Percentiles rank a stretch among this genome's conserved stretches.
These are phyloP conservation scores for Phoenix dactylifera DNA, from an alignment of 176 grass and related monocot species.

Conservation along the genomic window DNA sequence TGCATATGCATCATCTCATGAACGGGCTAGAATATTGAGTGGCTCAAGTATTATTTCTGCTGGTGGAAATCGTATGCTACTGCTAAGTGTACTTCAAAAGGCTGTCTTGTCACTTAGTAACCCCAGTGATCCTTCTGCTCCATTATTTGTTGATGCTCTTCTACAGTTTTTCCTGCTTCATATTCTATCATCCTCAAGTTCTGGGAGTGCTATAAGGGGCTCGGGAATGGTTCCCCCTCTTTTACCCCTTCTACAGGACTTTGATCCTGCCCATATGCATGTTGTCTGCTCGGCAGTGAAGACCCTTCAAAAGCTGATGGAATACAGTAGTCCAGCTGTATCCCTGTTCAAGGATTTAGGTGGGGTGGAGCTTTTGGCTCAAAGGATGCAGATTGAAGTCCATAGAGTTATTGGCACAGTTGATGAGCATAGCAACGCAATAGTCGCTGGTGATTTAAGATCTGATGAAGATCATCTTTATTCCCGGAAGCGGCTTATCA, in stretches of 20 bases:
- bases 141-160: constrained; percentile 89
- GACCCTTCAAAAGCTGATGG: constrained; percentile 92
- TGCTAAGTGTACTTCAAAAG: constrained; percentile 89
- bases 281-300: constrained; percentile 88
- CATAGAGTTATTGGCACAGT: constrained; percentile 62
- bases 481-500: constrained; percentile 80
- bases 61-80: constrained; percentile 88
- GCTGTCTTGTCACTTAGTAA: constrained; percentile 77
- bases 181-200: constrained; percentile 89
- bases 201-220: constrained; percentile 77
- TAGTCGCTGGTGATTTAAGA: constrained; percentile 52
- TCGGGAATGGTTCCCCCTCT: constrained; percentile 89
- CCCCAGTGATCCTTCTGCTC: constrained; percentile 76
- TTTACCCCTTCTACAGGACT: constrained; percentile 84
- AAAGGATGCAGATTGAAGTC: constrained; percentile 81
- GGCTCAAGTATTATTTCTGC: constrained; percentile 84
- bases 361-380: constrained; percentile 75
- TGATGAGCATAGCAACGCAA: constrained; percentile 34
- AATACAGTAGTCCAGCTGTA: constrained; percentile 87
- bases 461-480: constrained; percentile 73
- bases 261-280: constrained; percentile 72
- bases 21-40: constrained; percentile 81
- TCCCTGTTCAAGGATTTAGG: constrained; percentile 94
- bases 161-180: constrained; percentile 96
- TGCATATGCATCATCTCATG: constrained; percentile 95